Base-by-base conservation (phyloP, 495 filamentous ascomycete genomes). In the Pyronema domesticum region DNA sequence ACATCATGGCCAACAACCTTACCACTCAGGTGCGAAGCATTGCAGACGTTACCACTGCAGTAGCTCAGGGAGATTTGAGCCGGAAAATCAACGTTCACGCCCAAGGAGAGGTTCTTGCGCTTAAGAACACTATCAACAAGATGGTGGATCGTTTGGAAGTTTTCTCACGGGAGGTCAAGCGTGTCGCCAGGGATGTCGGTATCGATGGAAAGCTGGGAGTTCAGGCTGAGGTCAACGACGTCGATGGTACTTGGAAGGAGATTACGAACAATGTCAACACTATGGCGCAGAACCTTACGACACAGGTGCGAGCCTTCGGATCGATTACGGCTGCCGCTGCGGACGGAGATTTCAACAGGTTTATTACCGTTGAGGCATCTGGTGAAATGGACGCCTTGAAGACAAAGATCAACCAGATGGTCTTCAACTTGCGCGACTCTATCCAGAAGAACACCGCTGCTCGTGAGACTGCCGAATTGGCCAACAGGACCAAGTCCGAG, bases 361-460 rank as follows among this genome's bases (percentile, higher is more conserved):
- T 93, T 43, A 93, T 99, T 60, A 94, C 88, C n/a, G 89, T 99
- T 45, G 89, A 94, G 66, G 93, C 91, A 23, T 94, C 89, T 6
- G 91, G 91, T 56, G 91, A 99, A 68, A 96, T 99, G 91, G 93
- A 95, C 70, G 89, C 95, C 62, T 74, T 99, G 64, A 99, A 99
- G 71, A 80, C 87, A 51, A 96, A 96, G 73, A 99, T 99, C 74
- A 99, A 96, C 61, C 85, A 91, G 71, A 99, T 99, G 91, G 86
- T 99, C 49, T 89, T 81, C 68, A 94, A 94, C 65, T 70, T 99
- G 57, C 75, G 89, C 55, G 91, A 96, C 68, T 91, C 85, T 76
- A 95, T 99, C 58, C 88, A 99, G 67, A 80, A 85, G 67, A 99
- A 96, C 68, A 95, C 86, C n/a, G 83, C 85, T 39, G 91, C 91